These are phyloP conservation scores for Bipolaris zeicola DNA, from an alignment of 2,329 filamentous ascomycete species.

Conservation along the genomic window DNA sequence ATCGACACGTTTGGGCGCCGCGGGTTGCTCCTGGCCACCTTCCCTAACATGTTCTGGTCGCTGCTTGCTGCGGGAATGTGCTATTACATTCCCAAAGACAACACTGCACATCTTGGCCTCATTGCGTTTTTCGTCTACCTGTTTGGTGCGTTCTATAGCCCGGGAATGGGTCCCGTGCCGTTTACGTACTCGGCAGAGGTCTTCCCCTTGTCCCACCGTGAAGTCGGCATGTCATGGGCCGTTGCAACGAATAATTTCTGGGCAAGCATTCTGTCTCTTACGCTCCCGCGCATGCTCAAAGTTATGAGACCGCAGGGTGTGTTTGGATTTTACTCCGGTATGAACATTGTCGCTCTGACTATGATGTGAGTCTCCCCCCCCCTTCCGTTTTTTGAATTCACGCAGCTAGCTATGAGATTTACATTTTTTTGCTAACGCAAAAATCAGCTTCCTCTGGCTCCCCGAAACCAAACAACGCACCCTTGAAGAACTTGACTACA, in stretches of 20 bases:
- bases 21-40: conserved; percentile 56
- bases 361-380: conserved; percentile 55
- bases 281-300: conserved; percentile 63
- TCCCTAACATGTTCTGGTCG: conserved; percentile 58
- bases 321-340: conserved; percentile 65
- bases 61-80: conserved; percentile 57
- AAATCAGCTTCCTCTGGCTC: conserved; percentile 57
- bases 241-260: conserved; percentile 69
- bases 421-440: background rate
- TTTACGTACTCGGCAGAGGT: conserved; percentile 59
- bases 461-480: conserved; percentile 57
- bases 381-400: too few species aligned
- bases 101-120: conserved; percentile 53
- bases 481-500: conserved; percentile 57
- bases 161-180: conserved; percentile 58
- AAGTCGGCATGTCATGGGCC: conserved; percentile 73
- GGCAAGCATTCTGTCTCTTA: conserved; percentile 65
- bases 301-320: conserved; percentile 59
- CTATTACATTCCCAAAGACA: conserved; percentile 55
- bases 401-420: too few species aligned
- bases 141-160: conserved; percentile 53
- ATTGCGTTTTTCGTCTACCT: conserved; percentile 64
- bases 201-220: conserved; percentile 72
- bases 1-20: conserved; percentile 59
- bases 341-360: conserved; percentile 65